phyloP scores from a whole-genome alignment of 768 basidiomycete genomes.

The Grammothele lineata region DNA sequence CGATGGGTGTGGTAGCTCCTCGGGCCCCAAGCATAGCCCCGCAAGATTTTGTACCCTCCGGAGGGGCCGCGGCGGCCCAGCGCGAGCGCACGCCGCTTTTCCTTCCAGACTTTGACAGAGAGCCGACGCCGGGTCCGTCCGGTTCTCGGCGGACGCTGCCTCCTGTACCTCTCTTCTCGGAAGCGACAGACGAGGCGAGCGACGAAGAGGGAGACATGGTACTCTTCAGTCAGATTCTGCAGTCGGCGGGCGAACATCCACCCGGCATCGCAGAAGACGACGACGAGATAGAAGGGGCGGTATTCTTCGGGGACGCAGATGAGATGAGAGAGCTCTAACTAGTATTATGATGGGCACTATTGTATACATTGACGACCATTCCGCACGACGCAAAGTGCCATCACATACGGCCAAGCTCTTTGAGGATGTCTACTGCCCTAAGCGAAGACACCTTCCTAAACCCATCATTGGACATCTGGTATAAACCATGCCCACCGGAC shows the following conservation, averaged over 20 bases:
- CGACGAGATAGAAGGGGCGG: constrained; percentile 69
- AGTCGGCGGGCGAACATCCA: constrained; percentile 49
- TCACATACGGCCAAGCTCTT: constrained; percentile 61
- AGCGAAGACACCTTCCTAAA: constrained; percentile 62
- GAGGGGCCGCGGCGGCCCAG: constrained; percentile 20
- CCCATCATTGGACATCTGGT: constrained; percentile 77
- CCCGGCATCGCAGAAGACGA: constrained; percentile 66
- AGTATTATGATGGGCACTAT: constrained; percentile 8
- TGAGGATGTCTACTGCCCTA: constrained; percentile 67
- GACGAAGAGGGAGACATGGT: constrained; percentile 55
- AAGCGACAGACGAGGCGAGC: constrained; percentile 20
- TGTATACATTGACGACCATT: not conserved
- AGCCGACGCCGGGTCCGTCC: constrained; percentile 35
- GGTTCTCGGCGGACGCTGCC: constrained; percentile 25
- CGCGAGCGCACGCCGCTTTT: constrained; percentile 66
- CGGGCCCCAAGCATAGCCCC: constrained; percentile 31
- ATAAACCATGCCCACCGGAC: constrained; percentile 76
- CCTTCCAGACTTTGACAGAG: constrained; percentile 58
- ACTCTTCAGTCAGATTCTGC: constrained; percentile 70
- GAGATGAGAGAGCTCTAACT: constrained; percentile 56
- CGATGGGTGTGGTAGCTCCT: constrained; percentile 24
- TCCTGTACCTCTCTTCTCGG: constrained; percentile 40
- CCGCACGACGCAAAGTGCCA: constrained; percentile 1
- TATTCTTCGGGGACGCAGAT: constrained; percentile 81
- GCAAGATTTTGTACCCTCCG: constrained; percentile 21